Conservation (phyloP, 768 basidiomycete species). For the Daedalea quercina region DNA sequence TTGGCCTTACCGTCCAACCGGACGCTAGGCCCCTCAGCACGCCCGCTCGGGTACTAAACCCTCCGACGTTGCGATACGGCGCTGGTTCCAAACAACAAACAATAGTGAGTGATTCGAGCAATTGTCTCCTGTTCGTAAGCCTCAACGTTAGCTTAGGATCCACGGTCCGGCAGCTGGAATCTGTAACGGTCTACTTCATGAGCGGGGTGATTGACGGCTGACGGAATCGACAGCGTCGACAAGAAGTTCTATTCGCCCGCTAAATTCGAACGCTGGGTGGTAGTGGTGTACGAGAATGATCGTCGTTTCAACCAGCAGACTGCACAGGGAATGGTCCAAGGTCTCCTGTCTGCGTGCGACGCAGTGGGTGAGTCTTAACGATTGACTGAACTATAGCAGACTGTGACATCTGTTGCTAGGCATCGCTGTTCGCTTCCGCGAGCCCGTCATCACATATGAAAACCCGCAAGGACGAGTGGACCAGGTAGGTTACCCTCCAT, state of each 20-base stretch:
- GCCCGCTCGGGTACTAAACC: constrained; percentile 52
- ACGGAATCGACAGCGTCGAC: constrained; percentile 44
- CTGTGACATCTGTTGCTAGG: constrained; percentile 46
- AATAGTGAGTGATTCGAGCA: constrained; percentile 36
- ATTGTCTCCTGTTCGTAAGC: neutral
- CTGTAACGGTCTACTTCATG: constrained; percentile 38
- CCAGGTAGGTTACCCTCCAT: constrained; percentile 33
- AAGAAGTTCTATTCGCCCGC: constrained; percentile 59
- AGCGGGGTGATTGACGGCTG: neutral
- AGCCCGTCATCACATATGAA: constrained; percentile 43
- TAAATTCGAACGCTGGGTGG: constrained; percentile 48
- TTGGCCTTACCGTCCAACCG: constrained; percentile 56
- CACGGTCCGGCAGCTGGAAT: constrained; percentile 71
- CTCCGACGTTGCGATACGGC: constrained; percentile 67
- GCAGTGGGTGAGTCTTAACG: constrained; percentile 56
- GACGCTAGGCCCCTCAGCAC: constrained; percentile 46
- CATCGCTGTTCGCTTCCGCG: constrained; percentile 42
- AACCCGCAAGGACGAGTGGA: constrained; percentile 44
- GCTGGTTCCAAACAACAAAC: constrained; percentile 44
- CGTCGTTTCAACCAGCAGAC: constrained; percentile 43
- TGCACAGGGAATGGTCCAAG: constrained; percentile 47
- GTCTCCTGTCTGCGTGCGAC: constrained; percentile 40
- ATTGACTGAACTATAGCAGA: too few relatives aligned
- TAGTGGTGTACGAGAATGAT: constrained; percentile 61
- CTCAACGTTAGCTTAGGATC: constrained; percentile 31